phyloP scores from a whole-genome alignment of 1,284 basidiomycete genomes.

The Microbotryomycetes sp. region DNA sequence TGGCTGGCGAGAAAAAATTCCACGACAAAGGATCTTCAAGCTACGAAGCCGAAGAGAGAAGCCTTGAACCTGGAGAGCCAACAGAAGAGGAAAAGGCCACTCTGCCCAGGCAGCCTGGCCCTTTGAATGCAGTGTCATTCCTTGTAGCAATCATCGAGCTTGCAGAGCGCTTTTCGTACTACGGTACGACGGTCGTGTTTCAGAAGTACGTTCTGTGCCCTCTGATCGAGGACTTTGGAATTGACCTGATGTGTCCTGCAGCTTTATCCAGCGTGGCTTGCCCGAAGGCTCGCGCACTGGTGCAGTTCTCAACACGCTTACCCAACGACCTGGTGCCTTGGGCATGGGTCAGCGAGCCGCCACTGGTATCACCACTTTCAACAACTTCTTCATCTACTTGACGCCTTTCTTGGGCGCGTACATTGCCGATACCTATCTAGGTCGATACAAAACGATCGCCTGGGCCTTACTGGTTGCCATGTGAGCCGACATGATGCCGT shows the following conservation, averaged over 20 bases:
- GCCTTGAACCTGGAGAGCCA: slow-evolving; percentile 1
- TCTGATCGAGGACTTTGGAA: neutral
- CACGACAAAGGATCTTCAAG: neutral
- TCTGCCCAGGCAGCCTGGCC: slow-evolving; percentile 14
- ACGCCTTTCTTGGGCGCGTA: slow-evolving; percentile 4
- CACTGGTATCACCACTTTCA: slow-evolving; percentile 28
- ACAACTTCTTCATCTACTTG: slow-evolving; percentile 35
- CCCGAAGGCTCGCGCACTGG: slow-evolving; percentile 32
- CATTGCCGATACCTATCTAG: slow-evolving; percentile 44
- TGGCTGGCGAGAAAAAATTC: neutral
- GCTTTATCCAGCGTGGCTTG: slow-evolving; percentile 42
- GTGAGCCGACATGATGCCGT: no score
- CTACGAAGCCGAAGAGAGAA: neutral
- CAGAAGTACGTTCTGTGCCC: no score
- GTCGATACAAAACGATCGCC: slow-evolving; percentile 48
- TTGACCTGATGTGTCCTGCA: slow-evolving; percentile 26
- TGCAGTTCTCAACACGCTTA: neutral
- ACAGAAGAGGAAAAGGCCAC: slow-evolving; percentile 16
- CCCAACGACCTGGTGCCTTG: slow-evolving; percentile 36
- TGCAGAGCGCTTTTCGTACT: slow-evolving; percentile 66
- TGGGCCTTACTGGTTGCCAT: slow-evolving; percentile 43
- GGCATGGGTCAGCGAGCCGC: slow-evolving; percentile 52
- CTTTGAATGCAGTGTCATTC: slow-evolving; percentile 13
- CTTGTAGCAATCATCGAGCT: slow-evolving; percentile 51
- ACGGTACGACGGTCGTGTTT: no score